Percentiles rank a stretch among this genome's conserved stretches.
Evolutionary conservation across 441 rosid species (phyloP).

Genomic region (Capsella rubella): DNA sequence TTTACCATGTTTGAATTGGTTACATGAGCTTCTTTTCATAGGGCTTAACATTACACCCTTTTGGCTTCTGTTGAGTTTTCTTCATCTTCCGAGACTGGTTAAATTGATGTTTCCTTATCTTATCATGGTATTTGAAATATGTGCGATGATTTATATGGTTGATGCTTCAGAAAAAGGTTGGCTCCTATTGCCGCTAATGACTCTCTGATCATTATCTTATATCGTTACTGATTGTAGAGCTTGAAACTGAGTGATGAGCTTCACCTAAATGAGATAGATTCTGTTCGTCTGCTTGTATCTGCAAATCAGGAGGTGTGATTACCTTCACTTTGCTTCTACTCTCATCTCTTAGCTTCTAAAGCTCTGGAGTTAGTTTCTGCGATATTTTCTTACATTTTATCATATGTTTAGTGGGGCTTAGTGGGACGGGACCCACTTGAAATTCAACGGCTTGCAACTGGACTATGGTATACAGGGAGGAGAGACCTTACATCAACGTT

Average conservation of each 20-base stretch:
- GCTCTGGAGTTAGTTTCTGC: conserved; percentile 7
- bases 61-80: not conserved
- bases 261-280: conserved; percentile 88
- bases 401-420: conserved; percentile 71
- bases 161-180: not conserved
- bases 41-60: not conserved
- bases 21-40: conserved; percentile 2
- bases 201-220: conserved; percentile 3
- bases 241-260: conserved; percentile 90
- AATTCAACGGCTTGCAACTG: conserved; percentile 88
- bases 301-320: conserved; percentile 86
- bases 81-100: too few relatives aligned
- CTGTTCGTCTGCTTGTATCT: conserved; percentile 81
- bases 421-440: conserved; percentile 85
- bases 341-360: conserved; percentile 34
- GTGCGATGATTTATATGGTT: conserved; percentile 20
- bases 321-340: conserved; percentile 38
- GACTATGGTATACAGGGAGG: conserved; percentile 96
- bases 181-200: not conserved
- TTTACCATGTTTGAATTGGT: conserved; percentile 12
- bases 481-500: conserved; percentile 82
- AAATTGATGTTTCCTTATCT: too few relatives aligned
- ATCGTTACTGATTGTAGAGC: conserved; percentile 54
- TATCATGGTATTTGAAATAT: not conserved
- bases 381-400: conserved; percentile 26